A percentile compares a stretch with the other conserved stretches of the same genome.
These are phyloP conservation scores for Akanthomyces uredinophilus DNA, from an alignment of 2,329 filamentous ascomycete genomes.

Conservation along the genomic window DNA sequence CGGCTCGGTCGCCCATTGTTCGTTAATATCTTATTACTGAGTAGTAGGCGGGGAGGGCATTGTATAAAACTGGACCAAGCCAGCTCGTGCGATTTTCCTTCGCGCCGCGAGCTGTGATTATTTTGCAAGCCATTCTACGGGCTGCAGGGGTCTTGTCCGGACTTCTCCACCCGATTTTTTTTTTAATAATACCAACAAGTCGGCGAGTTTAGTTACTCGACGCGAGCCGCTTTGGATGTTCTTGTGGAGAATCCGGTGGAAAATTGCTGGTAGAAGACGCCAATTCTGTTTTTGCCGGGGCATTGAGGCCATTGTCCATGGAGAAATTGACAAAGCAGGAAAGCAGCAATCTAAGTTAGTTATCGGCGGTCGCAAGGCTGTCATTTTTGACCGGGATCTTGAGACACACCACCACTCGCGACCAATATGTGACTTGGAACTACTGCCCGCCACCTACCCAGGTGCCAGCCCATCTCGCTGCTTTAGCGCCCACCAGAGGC, in stretches of 20 bases:
- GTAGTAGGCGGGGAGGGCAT: not conserved
- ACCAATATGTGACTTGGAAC: not conserved
- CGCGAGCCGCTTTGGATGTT: not conserved
- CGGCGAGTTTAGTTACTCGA: not conserved
- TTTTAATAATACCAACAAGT: not conserved
- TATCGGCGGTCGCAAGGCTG: not conserved
- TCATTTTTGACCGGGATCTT: not conserved
- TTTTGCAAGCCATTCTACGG: not conserved
- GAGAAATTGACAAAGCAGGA: not conserved
- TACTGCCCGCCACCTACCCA: not conserved
- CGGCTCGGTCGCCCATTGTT: too few species aligned
- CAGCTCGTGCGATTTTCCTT: not conserved
- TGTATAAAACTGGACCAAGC: not conserved
- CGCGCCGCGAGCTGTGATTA: not conserved
- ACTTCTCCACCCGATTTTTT: not conserved
- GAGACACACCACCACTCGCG: not conserved
- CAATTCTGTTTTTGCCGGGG: not conserved
- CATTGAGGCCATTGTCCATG: not conserved
- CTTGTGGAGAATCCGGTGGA: not conserved
- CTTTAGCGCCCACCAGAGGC: not conserved
- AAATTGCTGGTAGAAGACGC: not conserved
- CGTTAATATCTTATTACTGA: too few species aligned
- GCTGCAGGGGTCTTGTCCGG: not conserved
- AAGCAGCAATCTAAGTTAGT: not conserved
- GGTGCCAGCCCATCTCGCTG: not conserved